Evolutionary conservation across 371 early-diverging fungal species (phyloP).

Genomic region (Syncephalastrum sp.): DNA sequence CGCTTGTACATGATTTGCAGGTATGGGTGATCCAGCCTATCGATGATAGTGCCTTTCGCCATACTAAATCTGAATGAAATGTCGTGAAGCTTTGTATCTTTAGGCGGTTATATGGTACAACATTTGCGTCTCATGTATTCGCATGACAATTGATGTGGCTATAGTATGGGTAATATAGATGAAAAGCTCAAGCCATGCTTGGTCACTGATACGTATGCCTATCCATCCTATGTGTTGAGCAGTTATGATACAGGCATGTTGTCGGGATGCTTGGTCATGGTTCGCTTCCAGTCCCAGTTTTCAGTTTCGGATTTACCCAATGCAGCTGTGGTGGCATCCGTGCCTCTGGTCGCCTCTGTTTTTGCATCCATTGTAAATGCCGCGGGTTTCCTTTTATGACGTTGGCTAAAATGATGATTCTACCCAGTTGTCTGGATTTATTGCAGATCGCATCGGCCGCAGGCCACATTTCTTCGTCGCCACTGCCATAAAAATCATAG

Average conservation of each 20-base stretch:
- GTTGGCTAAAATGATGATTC: slow-evolving; percentile 1
- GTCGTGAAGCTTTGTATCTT: too few relatives aligned
- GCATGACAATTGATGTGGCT: background rate
- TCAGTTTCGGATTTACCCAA: slow-evolving; percentile 1
- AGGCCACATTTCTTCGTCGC: slow-evolving; percentile 48
- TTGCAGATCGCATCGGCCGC: slow-evolving; percentile 40
- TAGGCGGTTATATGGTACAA: background rate
- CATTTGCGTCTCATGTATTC: background rate
- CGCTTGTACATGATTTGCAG: slow-evolving; percentile 16
- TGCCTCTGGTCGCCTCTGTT: slow-evolving; percentile 31
- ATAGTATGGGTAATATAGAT: too few relatives aligned
- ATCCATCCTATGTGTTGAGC: background rate
- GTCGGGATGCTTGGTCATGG: slow-evolving; percentile 39
- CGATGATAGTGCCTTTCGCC: too few relatives aligned
- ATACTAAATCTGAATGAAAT: background rate
- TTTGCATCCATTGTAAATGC: slow-evolving; percentile 36
- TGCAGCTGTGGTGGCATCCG: slow-evolving; percentile 18
- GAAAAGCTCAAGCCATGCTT: background rate
- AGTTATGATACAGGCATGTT: slow-evolving; percentile 52
- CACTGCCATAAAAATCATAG: slow-evolving; percentile 63
- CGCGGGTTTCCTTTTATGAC: background rate
- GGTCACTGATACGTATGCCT: background rate
- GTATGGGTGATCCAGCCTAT: background rate
- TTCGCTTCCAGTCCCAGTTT: slow-evolving; percentile 25
- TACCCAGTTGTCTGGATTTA: slow-evolving; percentile 31